These are phyloP conservation scores for Fragaria nilgerrensis DNA, from an alignment of 306 rosid species.

Conservation along the genomic window DNA sequence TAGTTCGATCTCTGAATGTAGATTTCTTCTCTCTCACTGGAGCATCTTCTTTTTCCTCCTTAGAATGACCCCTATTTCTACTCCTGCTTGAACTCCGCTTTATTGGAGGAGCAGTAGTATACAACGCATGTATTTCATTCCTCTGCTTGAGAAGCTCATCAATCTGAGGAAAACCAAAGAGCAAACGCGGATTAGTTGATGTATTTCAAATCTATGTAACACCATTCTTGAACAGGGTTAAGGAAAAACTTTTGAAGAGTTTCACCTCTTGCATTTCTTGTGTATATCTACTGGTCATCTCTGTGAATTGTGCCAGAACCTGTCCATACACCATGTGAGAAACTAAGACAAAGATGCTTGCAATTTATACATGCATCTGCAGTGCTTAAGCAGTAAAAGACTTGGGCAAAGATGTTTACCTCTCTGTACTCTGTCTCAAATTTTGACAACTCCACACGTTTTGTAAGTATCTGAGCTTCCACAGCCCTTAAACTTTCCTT, in stretches of 20 bases:
- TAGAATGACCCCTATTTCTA: conserved; percentile 58
- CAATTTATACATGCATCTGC: conserved; percentile 13
- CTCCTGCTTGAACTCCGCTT: conserved; percentile 74
- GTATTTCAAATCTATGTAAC: neutral
- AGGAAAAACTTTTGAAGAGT: neutral
- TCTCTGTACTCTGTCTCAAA: conserved; percentile 96
- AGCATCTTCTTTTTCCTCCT: conserved; percentile 70
- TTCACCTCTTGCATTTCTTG: conserved; percentile 90
- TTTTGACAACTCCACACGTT: conserved; percentile 87
- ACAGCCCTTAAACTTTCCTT: conserved; percentile 68
- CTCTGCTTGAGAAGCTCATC: conserved; percentile 88
- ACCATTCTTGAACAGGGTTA: conserved; percentile 2
- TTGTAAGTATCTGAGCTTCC: conserved; percentile 80
- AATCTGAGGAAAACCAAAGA: conserved; percentile 51
- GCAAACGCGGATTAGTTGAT: neutral
- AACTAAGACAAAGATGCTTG: conserved; percentile 7
- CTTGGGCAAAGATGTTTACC: conserved; percentile 38
- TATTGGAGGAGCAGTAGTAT: conserved; percentile 62
- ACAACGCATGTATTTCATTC: conserved; percentile 83
- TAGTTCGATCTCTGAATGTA: conserved; percentile 62
- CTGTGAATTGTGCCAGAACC: conserved; percentile 93
- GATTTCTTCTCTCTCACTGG: conserved; percentile 62
- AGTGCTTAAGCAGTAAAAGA: conserved; percentile 25
- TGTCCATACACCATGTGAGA: conserved; percentile 35
- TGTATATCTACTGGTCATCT: conserved; percentile 89